phyloP scores from a whole-genome alignment of 225 moss, liverwort and hornwort species.

The Marchantia polymorpha region DNA sequence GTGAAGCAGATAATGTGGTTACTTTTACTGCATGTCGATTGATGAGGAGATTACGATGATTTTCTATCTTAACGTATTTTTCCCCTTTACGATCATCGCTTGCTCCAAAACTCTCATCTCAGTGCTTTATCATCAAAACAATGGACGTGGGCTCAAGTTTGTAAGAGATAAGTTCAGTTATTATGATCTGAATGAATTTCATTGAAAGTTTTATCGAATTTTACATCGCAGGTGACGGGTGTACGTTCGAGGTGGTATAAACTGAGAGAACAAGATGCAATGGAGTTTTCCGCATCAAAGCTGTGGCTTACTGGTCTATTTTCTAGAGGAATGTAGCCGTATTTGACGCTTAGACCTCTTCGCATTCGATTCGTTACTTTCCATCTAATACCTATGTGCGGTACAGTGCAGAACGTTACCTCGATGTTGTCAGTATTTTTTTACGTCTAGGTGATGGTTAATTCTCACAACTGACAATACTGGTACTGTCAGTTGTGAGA shows the following conservation, averaged over 20 bases:
- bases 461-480: no score
- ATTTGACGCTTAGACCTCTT: no score
- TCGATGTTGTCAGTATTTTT: no score
- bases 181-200: not conserved
- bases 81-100: not conserved
- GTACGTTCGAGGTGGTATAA: slow-evolving; percentile 64
- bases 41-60: not conserved
- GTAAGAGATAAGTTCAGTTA: not conserved
- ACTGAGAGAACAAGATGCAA: slow-evolving; percentile 39
- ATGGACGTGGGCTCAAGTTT: not conserved
- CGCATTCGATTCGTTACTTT: no score
- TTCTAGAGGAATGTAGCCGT: not conserved
- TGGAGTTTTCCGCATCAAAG: slow-evolving; percentile 42
- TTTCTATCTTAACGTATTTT: not conserved
- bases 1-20: not conserved
- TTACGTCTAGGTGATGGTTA: no score
- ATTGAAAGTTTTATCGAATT: not conserved
- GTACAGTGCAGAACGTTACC: no score
- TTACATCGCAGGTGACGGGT: slow-evolving; percentile 45
- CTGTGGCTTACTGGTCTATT: slow-evolving; percentile 42
- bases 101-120: not conserved
- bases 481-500: no score
- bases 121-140: not conserved
- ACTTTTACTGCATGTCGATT: not conserved
- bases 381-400: no score